These are phyloP conservation scores for Candida ponderosae DNA, from an alignment of 805 yeast genomes.

Conservation along the genomic window DNA sequence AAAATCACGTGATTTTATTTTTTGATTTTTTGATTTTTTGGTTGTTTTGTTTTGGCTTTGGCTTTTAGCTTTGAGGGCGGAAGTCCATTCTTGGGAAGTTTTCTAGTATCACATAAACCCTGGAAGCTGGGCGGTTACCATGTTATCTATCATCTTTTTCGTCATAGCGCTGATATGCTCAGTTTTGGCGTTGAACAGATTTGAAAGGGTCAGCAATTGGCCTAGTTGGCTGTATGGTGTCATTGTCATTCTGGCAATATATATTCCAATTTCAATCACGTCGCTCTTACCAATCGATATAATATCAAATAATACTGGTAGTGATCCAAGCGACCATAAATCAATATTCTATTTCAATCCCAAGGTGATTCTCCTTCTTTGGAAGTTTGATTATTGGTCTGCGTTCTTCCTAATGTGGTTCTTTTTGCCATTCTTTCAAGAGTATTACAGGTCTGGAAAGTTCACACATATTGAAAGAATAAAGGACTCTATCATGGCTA, in stretches of 20 bases:
- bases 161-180: constrained; percentile 11
- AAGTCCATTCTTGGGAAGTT: no score
- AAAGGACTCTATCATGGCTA: constrained; percentile 47
- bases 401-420: constrained; percentile 79
- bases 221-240: constrained; percentile 15
- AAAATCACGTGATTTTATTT: no score
- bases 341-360: constrained; percentile 40
- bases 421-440: constrained; percentile 63
- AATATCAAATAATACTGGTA: constrained; percentile 35
- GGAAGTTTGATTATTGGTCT: constrained; percentile 77
- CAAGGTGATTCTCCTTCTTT: constrained; percentile 43
- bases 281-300: constrained; percentile 71
- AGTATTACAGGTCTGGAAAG: constrained; percentile 66
- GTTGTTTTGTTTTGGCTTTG: no score
- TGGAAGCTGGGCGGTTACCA: no score
- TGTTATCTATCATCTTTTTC: constrained; percentile 9
- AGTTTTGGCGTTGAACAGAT: constrained; percentile 13
- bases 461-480: constrained; percentile 38
- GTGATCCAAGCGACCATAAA: constrained; percentile 13
- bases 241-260: constrained; percentile 45
- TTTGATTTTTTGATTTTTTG: no score
- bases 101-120: no score
- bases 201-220: constrained; percentile 8
- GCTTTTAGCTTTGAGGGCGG: no score
- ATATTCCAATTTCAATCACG: constrained; percentile 68